Percentiles rank a stretch among this genome's conserved stretches.
Evolutionary conservation across 2,329 filamentous ascomycete species (phyloP).

Genomic region (Botrytis porri): DNA sequence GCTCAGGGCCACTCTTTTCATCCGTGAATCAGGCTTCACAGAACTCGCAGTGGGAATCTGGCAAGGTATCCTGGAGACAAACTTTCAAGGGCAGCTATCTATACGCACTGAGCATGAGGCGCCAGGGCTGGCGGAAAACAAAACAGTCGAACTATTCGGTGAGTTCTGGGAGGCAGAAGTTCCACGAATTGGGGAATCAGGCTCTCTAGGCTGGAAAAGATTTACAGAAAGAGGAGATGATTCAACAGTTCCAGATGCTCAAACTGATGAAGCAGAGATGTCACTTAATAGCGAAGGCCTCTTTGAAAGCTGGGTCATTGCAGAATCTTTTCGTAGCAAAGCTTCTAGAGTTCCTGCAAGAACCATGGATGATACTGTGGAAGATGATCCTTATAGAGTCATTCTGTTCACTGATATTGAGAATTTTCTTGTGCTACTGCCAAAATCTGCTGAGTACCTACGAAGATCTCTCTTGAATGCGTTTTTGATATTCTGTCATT

Average conservation of each 20-base stretch:
- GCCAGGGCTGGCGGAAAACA: conserved; percentile 20
- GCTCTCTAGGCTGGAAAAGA: conserved; percentile 67
- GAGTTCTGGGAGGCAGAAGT: conserved; percentile 88
- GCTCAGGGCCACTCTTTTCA: conserved; percentile 68
- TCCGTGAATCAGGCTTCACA: conserved; percentile 72
- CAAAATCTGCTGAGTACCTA: conserved; percentile 41
- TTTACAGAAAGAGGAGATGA: conserved; percentile 42
- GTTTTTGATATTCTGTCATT: conserved; percentile 65
- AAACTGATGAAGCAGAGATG: conserved; percentile 26
- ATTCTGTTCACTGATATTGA: conserved; percentile 77
- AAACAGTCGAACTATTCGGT: conserved; percentile 49
- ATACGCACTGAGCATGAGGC: background rate
- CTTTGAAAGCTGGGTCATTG: conserved; percentile 45
- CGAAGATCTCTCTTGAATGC: conserved; percentile 59
- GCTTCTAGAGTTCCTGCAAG: conserved; percentile 63
- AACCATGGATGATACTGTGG: conserved; percentile 68
- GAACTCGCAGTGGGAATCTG: conserved; percentile 77
- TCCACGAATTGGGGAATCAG: conserved; percentile 71
- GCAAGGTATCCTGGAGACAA: conserved; percentile 77
- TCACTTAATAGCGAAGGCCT: conserved; percentile 31
- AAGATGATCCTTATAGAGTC: conserved; percentile 80
- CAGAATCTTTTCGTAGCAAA: conserved; percentile 52
- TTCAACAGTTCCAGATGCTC: conserved; percentile 24
- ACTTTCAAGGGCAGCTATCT: conserved; percentile 55
- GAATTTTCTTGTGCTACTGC: conserved; percentile 56